A percentile compares a stretch with the other conserved stretches of the same genome.
Evolutionary conservation across 371 early-diverging fungal species (phyloP).

Genomic region (Homolaphlyctis polyrhiza): DNA sequence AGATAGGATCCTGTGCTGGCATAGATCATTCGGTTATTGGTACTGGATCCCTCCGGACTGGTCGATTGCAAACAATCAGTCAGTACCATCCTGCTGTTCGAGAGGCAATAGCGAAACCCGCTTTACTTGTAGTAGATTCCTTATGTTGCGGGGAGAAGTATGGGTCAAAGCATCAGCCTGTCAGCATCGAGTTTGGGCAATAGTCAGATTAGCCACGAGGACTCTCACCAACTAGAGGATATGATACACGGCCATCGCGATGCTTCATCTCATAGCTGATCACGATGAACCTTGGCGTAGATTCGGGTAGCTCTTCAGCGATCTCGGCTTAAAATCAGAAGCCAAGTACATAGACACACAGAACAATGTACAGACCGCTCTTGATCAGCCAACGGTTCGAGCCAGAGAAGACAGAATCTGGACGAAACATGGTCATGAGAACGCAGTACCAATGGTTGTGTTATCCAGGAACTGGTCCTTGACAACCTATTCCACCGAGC

Average conservation of each 20-base stretch:
- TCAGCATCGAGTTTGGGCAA: neutral
- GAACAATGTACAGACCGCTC: too few relatives aligned
- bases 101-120: neutral
- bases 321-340: too few relatives aligned
- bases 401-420: too few relatives aligned
- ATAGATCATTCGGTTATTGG: conserved; percentile 30
- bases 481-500: conserved; percentile 5
- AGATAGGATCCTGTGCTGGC: conserved; percentile 18
- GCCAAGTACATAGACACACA: too few relatives aligned
- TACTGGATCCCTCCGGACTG: conserved; percentile 11
- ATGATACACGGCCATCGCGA: conserved; percentile 29
- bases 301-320: conserved; percentile 28
- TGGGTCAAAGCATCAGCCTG: neutral
- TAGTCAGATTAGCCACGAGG: conserved; percentile 4
- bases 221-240: conserved; percentile 27
- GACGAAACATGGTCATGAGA: too few relatives aligned
- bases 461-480: conserved; percentile 6
- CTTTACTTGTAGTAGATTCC: conserved; percentile 5
- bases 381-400: too few relatives aligned
- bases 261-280: conserved; percentile 26
- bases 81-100: neutral
- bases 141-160: neutral
- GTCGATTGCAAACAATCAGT: too few relatives aligned
- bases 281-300: conserved; percentile 30
- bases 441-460: conserved; percentile 10